These are phyloP conservation scores for Crithidia brevicula DNA, from an alignment of 208 protist species.

Conservation along the genomic window DNA sequence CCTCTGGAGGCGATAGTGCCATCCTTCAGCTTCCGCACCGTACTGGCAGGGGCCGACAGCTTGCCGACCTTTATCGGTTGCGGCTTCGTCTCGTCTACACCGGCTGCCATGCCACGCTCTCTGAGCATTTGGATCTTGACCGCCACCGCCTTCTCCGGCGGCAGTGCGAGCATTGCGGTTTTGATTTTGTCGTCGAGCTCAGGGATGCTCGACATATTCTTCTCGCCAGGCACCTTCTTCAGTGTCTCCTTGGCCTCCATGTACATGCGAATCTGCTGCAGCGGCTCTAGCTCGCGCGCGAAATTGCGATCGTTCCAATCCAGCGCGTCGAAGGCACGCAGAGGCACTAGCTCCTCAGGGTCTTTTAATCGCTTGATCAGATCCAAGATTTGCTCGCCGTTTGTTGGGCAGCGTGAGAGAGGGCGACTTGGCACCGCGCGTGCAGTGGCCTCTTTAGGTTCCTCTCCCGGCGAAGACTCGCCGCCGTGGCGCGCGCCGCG, in stretches of 20 bases:
- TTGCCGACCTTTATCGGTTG: slow-evolving; percentile 14
- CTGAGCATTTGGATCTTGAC: slow-evolving; percentile 35
- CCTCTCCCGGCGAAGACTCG: slow-evolving; percentile 6
- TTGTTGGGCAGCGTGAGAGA: slow-evolving; percentile 8
- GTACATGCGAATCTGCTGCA: slow-evolving; percentile 50
- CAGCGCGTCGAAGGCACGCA: slow-evolving; percentile 45
- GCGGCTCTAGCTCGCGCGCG: slow-evolving; percentile 37
- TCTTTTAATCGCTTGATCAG: slow-evolving; percentile 41
- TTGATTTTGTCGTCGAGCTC: slow-evolving; percentile 43
- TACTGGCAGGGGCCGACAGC: slow-evolving; percentile 34
- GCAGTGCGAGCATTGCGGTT: slow-evolving; percentile 46
- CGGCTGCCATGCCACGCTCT: slow-evolving; percentile 18
- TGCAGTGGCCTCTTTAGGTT: slow-evolving; percentile 1
- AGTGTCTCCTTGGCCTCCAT: slow-evolving; percentile 60
- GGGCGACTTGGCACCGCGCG: slow-evolving; percentile 1
- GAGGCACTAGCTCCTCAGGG: slow-evolving; percentile 29
- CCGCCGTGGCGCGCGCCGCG: not conserved
- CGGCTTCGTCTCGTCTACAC: not conserved
- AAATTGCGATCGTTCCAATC: slow-evolving; percentile 66
- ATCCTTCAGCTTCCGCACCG: slow-evolving; percentile 33
- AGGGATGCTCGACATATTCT: slow-evolving; percentile 1
- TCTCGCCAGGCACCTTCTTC: slow-evolving; percentile 16
- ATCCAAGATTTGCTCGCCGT: slow-evolving; percentile 41
- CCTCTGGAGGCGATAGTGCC: slow-evolving; percentile 15
- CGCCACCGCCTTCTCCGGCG: slow-evolving; percentile 30